Conservation (phyloP, 371 early-diverging fungal species). For the Gilbertella persicaria region DNA sequence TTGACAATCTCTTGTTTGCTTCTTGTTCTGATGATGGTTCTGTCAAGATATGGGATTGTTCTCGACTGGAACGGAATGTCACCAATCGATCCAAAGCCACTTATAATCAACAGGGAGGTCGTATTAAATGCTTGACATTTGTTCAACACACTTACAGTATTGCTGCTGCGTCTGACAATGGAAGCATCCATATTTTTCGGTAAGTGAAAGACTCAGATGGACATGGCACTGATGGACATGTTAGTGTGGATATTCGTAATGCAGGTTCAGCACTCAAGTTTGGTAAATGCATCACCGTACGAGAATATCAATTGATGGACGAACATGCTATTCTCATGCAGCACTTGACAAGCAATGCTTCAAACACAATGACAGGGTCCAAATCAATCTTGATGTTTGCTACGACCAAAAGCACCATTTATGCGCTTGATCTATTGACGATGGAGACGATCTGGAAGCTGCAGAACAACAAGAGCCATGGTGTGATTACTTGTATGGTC, state of each 20-base stretch:
- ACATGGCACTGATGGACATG: background rate
- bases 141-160: slow-evolving; percentile 80
- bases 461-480: slow-evolving; percentile 57
- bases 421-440: slow-evolving; percentile 75
- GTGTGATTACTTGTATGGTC: slow-evolving; percentile 71
- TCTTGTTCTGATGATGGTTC: slow-evolving; percentile 86
- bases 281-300: slow-evolving; percentile 61
- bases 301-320: slow-evolving; percentile 55
- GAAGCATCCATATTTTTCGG: slow-evolving; percentile 81
- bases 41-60: slow-evolving; percentile 88
- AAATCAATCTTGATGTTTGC: slow-evolving; percentile 79
- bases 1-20: slow-evolving; percentile 82
- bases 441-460: slow-evolving; percentile 72
- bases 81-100: slow-evolving; percentile 80
- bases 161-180: slow-evolving; percentile 85
- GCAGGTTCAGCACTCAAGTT: slow-evolving; percentile 55
- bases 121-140: slow-evolving; percentile 77
- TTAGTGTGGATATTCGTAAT: slow-evolving; percentile 40
- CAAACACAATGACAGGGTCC: slow-evolving; percentile 58
- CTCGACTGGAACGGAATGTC: slow-evolving; percentile 79
- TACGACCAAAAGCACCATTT: slow-evolving; percentile 76
- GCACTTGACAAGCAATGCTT: slow-evolving; percentile 69
- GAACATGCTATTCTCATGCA: slow-evolving; percentile 72
- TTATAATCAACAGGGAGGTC: slow-evolving; percentile 74
- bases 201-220: slow-evolving; percentile 17